Base-by-base conservation (phyloP, 2,329 filamentous ascomycete genomes). In the Magnaporthiopsis poae region DNA sequence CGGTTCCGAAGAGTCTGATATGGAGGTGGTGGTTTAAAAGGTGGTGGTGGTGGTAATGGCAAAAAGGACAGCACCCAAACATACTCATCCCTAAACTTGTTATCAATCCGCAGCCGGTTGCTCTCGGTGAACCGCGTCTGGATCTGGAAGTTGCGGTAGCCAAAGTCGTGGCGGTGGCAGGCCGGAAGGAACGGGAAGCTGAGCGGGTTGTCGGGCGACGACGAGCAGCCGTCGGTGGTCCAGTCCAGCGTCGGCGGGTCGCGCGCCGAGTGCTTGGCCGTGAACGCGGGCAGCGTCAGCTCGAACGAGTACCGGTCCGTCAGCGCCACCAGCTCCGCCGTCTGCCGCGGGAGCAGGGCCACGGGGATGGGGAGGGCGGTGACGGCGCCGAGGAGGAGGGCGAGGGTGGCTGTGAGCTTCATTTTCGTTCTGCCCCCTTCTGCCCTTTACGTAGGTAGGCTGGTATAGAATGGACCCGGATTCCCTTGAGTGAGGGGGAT, bases 151-250 rank as follows among this genome's bases (percentile, higher is more conserved):
- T 86, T 86, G 25, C 78, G 74, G 71, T 84, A 84, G 1, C 82
- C 83, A 72, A 86, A 86, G 70, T 86, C 84, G 68, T 86, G 84
- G 8, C 84, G 81, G 67, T 82, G 73, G 75, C 82, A 84, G 15
- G 77, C 79, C 0, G 76, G 77, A 3, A 73, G 31, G 59, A 81
- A 82, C 13, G 78, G 74, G 70, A 80, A 82, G 2, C 77, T 76
- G 36, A 78, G 75, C 0, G 80, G 80, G 69, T 80, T 80, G 64
- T 81, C 77, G 0, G 79, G 79, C 1, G 79, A 77, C 0, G 69
- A 71, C 4, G 77, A 77, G 75, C 80, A 81, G 61, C 76, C 77
- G 65, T 81, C 78, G 1, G 79, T 79, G 5, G 69, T 68, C 79
- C 79, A 81, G 72, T 77, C 72, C 0, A 81, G 71, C 1, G 64